Evolutionary conservation across 148 eudicot species (phyloP).

Genomic region (Chenopodium album): DNA sequence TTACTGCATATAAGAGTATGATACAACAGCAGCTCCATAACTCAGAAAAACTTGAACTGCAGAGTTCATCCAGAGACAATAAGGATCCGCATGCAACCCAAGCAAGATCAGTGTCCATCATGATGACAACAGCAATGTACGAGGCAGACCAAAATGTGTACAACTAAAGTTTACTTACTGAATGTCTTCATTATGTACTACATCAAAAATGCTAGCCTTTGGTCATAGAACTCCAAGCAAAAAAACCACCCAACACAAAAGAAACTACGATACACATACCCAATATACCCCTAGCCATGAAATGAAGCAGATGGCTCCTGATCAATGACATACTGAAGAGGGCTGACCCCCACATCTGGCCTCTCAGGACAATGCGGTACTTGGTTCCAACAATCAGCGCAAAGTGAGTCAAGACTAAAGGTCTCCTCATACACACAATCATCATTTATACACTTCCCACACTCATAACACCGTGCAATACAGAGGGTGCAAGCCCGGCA

Average conservation of each 20-base stretch:
- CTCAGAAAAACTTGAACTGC: not conserved
- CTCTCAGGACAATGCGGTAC: slow-evolving; percentile 25
- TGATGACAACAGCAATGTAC: not conserved
- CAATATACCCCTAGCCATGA: slow-evolving; percentile 39
- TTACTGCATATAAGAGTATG: not conserved
- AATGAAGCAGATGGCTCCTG: slow-evolving; percentile 16
- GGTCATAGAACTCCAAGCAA: not conserved
- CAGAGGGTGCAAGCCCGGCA: slow-evolving; percentile 80
- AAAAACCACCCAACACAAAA: slow-evolving; percentile 8
- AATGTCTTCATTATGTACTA: slow-evolving; percentile 4
- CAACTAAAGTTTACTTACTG: not conserved
- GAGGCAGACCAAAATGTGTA: not conserved
- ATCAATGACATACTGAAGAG: not conserved
- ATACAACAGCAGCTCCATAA: slow-evolving; percentile 18
- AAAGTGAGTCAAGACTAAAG: slow-evolving; percentile 51
- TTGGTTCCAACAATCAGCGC: slow-evolving; percentile 52
- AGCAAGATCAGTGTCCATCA: not conserved
- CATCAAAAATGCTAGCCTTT: slow-evolving; percentile 3
- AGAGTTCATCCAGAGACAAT: not conserved
- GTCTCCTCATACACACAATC: slow-evolving; percentile 64
- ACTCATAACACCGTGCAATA: slow-evolving; percentile 63
- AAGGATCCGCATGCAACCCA: not conserved
- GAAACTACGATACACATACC: slow-evolving; percentile 2
- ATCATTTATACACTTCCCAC: slow-evolving; percentile 68
- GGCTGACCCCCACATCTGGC: slow-evolving; percentile 29